Percentiles rank a stretch among this genome's conserved stretches.
Evolutionary conservation across 495 filamentous ascomycete genomes (phyloP).

Genomic region (Podospora pseudocomata): DNA sequence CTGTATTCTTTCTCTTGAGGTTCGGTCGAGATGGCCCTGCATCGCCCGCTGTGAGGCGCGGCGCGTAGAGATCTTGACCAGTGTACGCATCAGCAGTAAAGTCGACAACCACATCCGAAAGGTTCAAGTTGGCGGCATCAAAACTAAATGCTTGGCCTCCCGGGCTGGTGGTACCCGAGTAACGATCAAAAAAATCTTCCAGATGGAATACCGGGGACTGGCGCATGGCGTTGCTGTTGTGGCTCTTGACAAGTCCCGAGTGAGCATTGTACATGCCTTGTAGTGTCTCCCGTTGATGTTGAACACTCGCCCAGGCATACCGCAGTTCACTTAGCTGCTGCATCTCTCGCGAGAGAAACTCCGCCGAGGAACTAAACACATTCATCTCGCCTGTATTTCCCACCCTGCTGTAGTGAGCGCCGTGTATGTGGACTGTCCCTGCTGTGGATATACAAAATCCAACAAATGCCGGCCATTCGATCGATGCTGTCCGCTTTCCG

Average conservation of each 20-base stretch:
- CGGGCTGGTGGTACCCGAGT: constrained; percentile 46
- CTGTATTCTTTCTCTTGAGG: constrained; percentile 43
- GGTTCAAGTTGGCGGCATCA: constrained; percentile 48
- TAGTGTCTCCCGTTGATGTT: constrained; percentile 73
- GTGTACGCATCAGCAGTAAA: constrained; percentile 46
- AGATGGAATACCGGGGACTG: constrained; percentile 77
- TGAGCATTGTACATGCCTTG: constrained; percentile 71
- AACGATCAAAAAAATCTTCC: constrained; percentile 83
- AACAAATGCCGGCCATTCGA: constrained; percentile 81
- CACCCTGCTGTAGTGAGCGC: constrained; percentile 67
- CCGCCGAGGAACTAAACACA: constrained; percentile 52
- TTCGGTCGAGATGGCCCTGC: constrained; percentile 28
- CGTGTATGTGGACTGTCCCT: constrained; percentile 81
- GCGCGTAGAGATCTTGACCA: constrained; percentile 42
- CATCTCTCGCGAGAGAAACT: constrained; percentile 74
- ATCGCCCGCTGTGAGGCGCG: constrained; percentile 27
- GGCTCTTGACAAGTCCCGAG: constrained; percentile 65
- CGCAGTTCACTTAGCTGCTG: constrained; percentile 70
- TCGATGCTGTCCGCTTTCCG: constrained; percentile 58
- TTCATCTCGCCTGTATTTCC: constrained; percentile 58
- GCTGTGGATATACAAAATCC: constrained; percentile 80
- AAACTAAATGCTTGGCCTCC: constrained; percentile 46
- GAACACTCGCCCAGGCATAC: constrained; percentile 69
- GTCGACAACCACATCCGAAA: constrained; percentile 53
- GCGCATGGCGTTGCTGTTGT: constrained; percentile 54